These are phyloP conservation scores for Hypoxylon sp. DNA, from an alignment of 2,329 filamentous ascomycete genomes.

Conservation along the genomic window DNA sequence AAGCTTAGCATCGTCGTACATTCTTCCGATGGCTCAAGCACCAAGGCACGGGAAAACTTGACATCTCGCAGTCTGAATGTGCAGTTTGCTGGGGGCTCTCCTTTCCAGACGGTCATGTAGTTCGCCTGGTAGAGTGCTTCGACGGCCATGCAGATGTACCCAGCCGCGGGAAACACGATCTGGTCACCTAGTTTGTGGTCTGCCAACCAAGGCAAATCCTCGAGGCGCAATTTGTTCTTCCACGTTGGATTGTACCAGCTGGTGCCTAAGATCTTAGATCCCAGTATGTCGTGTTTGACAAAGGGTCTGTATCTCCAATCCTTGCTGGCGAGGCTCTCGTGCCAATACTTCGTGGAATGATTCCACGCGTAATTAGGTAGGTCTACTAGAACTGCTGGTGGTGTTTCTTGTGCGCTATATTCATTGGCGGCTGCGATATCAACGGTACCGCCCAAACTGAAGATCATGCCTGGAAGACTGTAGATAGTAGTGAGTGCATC, in stretches of 20 bases:
- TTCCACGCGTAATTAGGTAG: conserved; percentile 44
- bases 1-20: too few relatives aligned
- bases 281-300: conserved; percentile 35
- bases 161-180: conserved; percentile 48
- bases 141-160: conserved; percentile 47
- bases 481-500: background rate
- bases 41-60: too few relatives aligned
- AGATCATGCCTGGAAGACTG: background rate
- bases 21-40: too few relatives aligned
- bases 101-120: too few relatives aligned
- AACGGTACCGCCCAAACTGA: background rate
- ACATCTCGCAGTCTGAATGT: too few relatives aligned
- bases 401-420: background rate
- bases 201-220: conserved; percentile 51
- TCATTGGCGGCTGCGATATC: background rate
- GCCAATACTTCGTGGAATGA: conserved; percentile 37
- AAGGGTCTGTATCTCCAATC: conserved; percentile 36
- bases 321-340: conserved; percentile 35
- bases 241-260: conserved; percentile 30
- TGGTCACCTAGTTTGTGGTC: conserved; percentile 54
- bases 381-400: conserved; percentile 17
- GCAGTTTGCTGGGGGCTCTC: too few relatives aligned
- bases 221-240: conserved; percentile 18
- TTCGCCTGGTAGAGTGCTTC: conserved; percentile 46
- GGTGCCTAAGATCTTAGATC: conserved; percentile 30